Conservation (phyloP, 768 basidiomycete genomes). For the Tubosaeta sp. region DNA sequence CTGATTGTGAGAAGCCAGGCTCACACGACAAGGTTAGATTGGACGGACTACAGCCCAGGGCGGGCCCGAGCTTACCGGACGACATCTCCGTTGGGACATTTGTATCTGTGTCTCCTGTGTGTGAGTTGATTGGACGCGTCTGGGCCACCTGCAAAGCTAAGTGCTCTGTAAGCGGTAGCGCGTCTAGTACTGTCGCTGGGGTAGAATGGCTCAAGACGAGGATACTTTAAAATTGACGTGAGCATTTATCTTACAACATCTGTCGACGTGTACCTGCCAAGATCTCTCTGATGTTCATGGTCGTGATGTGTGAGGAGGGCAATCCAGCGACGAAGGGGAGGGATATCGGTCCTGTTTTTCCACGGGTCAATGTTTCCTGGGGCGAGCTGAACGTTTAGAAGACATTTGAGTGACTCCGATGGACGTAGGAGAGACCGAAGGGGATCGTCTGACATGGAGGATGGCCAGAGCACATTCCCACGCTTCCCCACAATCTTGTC, state of each 20-base stretch:
- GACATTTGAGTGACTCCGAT: slow-evolving; percentile 44
- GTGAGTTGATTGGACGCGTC: slow-evolving; percentile 38
- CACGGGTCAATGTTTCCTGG: slow-evolving; percentile 2
- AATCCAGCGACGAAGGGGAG: slow-evolving; percentile 20
- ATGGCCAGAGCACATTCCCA: slow-evolving; percentile 18
- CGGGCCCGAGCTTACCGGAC: slow-evolving; percentile 35
- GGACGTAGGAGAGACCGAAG: slow-evolving; percentile 30
- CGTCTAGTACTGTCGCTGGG: slow-evolving; percentile 7
- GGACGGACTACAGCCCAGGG: not conserved
- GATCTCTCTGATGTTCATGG: slow-evolving; percentile 40
- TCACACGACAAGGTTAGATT: slow-evolving; percentile 21
- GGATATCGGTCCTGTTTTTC: not conserved
- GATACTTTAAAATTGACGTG: slow-evolving; percentile 11
- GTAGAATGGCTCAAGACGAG: slow-evolving; percentile 11
- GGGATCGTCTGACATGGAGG: slow-evolving; percentile 9
- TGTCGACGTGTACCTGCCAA: slow-evolving; percentile 44
- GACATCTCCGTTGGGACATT: slow-evolving; percentile 30
- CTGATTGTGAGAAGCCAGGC: slow-evolving; percentile 55
- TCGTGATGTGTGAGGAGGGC: slow-evolving; percentile 50
- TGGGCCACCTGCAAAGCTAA: slow-evolving; percentile 59
- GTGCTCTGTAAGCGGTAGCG: slow-evolving; percentile 49
- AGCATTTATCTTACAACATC: not conserved
- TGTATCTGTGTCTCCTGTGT: slow-evolving; percentile 17
- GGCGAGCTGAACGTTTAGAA: slow-evolving; percentile 37
- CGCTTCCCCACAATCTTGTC: slow-evolving; percentile 25